Evolutionary conservation across 352 stramenopile genomes (phyloP).

Genomic region (Blastocystis sp.): DNA sequence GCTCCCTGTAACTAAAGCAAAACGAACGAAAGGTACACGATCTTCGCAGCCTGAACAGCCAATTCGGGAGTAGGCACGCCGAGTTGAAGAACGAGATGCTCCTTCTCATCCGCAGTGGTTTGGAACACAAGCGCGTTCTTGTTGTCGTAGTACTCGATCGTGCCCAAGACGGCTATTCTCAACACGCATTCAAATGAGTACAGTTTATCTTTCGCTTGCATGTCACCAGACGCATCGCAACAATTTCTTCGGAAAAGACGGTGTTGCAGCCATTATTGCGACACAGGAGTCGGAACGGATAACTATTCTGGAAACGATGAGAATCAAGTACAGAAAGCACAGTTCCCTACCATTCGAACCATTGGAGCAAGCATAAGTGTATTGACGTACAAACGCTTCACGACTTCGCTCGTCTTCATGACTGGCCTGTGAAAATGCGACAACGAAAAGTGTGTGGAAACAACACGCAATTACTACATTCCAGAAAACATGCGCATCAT

Average conservation of each 20-base stretch:
- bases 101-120: constrained; percentile 59
- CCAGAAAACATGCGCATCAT: constrained; percentile 65
- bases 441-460: constrained; percentile 9
- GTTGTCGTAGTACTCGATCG: constrained; percentile 66
- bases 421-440: not conserved
- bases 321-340: not conserved
- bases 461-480: constrained; percentile 27
- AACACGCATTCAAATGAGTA: not conserved
- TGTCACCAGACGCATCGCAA: constrained; percentile 57
- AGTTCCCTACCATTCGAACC: constrained; percentile 63
- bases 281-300: constrained; percentile 46
- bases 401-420: constrained; percentile 33
- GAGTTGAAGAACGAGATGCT: constrained; percentile 66
- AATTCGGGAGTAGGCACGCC: constrained; percentile 52
- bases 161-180: constrained; percentile 53
- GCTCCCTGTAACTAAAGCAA: constrained; percentile 61
- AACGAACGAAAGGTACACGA: constrained; percentile 8
- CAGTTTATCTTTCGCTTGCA: constrained; percentile 53
- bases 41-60: constrained; percentile 49
- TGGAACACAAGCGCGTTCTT: constrained; percentile 66
- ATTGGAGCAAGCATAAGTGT: constrained; percentile 66
- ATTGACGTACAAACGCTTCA: constrained; percentile 61
- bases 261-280: constrained; percentile 59
- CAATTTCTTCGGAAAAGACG: constrained; percentile 69
- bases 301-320: constrained; percentile 50